Base-by-base conservation (phyloP, 1,139 yeast genomes). In the Sugiyamaella japonica region DNA sequence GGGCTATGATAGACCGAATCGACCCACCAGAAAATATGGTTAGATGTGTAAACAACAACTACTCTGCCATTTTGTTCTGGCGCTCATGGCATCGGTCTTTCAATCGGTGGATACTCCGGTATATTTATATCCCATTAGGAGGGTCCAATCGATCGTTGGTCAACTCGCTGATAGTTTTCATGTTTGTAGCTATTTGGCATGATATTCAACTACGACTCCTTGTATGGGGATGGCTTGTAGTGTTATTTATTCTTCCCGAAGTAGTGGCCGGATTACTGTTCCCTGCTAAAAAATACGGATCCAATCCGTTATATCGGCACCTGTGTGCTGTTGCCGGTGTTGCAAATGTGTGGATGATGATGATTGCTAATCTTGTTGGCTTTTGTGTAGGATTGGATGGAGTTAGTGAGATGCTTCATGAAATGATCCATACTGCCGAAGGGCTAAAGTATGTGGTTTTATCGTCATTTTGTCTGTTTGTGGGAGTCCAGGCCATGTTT, bases 1-100 rank as follows among this genome's bases (percentile, higher is more conserved):
- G 99, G 99, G 81, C 95, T 7, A 74, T 95, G 59, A 66, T 89
- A 15, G 99, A 95, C 71, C 89, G 89, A 0, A 89, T 93, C 54
- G 99, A 93, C 67, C 89, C 98, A 0, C 98, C 99, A 1, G 99
- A 95, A 68, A 95, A 95, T 66, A 95, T 95, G 99, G 84, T 95
- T 56, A 77, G 99, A 56, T 91, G 99, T 68, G 89, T 95, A 83
- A 88, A 89, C 69, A 89, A 95, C 70, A 95, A 93, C 70, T 93
- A 86, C 69, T 86, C 96, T 25, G 95, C 97, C 0, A 71, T 89
- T 59, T 90, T 95, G 9, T 95, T 95, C 70, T 95, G 99, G 99
- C 80, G 99, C 66, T 95, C 97, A 1, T 95, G 99, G 99, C 99
- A 95, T 70, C 80, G 98, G 63, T 86, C 96, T 41, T 95, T 77